Base-by-base conservation (phyloP, 306 rosid species). In the Oxytropis ochrocephala region DNA sequence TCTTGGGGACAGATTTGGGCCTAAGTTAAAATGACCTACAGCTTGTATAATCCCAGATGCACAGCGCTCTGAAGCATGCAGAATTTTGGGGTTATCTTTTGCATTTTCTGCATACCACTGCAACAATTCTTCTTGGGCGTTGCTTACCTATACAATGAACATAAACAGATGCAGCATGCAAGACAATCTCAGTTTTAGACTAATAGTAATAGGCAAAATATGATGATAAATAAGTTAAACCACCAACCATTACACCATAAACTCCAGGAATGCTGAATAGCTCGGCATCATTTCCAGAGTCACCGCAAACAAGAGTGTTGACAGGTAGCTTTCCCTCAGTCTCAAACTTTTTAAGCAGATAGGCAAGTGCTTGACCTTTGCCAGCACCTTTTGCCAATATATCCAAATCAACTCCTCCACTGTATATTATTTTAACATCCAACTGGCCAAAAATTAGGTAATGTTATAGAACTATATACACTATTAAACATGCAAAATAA, bases 291-390 rank as follows among this genome's bases (percentile, higher is more conserved):
- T 94, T 94, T 80, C 99, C 97, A 43, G 99, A 94, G 81, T 91
- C 97, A 53, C 99, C 99, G 65, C 97, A 91, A 59, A 86, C 99
- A 78, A 95, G 99, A 14, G 99, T 91, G 62, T 80, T 85, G 16
- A 33, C 41, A 9, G 99, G 99, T 24, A 41, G 81, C 67, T 84
- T 86, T 73, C 92, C 99, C 62, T 83, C 86, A 0, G 79, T 13
- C 81, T 84, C 87, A 76, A 95, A 91, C 63, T 87, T 88, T 82
- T 91, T 79, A 50, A 79, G 95, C 79, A 95, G 74, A 81, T 91
- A 95, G 7, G 99, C 97, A 83, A 91, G 99, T 51, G 97, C 99
- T 87, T 91, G 97, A 56, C 99, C 99, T 86, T 95, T 95, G 62
- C 99, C 99, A 71, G 99, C 97, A 70, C 92, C 92, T 81, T 89